These are phyloP conservation scores for Candida takata DNA, from an alignment of 805 yeast genomes.

Conservation along the genomic window DNA sequence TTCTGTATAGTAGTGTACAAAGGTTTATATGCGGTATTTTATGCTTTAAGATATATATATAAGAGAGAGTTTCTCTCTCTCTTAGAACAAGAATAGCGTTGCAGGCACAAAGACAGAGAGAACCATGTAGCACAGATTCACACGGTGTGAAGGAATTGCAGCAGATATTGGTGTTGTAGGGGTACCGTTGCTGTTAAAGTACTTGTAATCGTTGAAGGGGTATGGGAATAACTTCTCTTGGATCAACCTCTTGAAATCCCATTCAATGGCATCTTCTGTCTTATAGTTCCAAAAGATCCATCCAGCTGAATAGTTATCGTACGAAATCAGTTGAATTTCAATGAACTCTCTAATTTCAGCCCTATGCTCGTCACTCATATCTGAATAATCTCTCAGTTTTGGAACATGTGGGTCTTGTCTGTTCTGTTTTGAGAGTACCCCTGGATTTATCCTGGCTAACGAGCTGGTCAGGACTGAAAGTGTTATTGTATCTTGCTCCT, in stretches of 20 bases:
- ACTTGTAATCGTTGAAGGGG: slow-evolving; percentile 51
- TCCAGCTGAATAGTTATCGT: slow-evolving; percentile 40
- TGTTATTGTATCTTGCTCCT: slow-evolving; percentile 57
- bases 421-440: neutral
- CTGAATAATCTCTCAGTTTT: slow-evolving; percentile 28
- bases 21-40: too few relatives aligned
- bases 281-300: slow-evolving; percentile 71
- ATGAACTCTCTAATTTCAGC: slow-evolving; percentile 44
- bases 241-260: slow-evolving; percentile 54
- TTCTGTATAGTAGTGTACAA: too few relatives aligned
- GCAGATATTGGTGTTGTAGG: slow-evolving; percentile 3
- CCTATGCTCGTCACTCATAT: slow-evolving; percentile 39
- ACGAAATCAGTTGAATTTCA: slow-evolving; percentile 56
- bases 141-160: neutral
- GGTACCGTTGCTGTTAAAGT: slow-evolving; percentile 25
- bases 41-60: too few relatives aligned
- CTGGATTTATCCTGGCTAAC: neutral
- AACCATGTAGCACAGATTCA: too few relatives aligned
- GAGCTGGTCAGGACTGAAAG: slow-evolving; percentile 24
- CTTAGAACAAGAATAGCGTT: too few relatives aligned
- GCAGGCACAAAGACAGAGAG: neutral
- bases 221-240: slow-evolving; percentile 50
- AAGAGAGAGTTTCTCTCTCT: too few relatives aligned
- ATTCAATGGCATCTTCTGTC: slow-evolving; percentile 58
- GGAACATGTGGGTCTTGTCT: slow-evolving; percentile 28